Conservation (phyloP, 345 rosid species). For the Eutrema heterophyllum region DNA sequence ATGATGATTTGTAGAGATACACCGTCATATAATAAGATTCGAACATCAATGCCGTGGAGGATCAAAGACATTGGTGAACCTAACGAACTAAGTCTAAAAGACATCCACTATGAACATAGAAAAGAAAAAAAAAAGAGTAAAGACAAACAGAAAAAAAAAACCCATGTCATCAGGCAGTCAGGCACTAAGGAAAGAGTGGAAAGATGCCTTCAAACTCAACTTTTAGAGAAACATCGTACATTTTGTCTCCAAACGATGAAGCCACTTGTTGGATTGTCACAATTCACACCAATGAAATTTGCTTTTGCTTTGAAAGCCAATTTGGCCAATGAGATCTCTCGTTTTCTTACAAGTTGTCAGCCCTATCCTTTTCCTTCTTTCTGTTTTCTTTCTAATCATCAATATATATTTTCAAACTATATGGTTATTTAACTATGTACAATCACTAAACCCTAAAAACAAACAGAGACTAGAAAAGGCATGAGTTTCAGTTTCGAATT, state of each 20-base stretch:
- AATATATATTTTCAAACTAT: neutral
- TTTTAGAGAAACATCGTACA: slow-evolving; percentile 30
- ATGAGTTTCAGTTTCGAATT: neutral
- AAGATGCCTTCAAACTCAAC: slow-evolving; percentile 12
- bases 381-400: neutral
- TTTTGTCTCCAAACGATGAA: slow-evolving; percentile 23
- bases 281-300: slow-evolving; percentile 12
- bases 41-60: neutral
- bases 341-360: neutral
- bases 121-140: neutral
- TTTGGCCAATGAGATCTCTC: slow-evolving; percentile 20
- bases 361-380: neutral
- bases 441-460: neutral
- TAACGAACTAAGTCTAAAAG: neutral
- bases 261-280: slow-evolving; percentile 32
- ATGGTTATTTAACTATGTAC: neutral
- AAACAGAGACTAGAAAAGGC: neutral
- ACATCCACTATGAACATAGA: neutral
- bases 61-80: slow-evolving; percentile 6
- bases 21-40: neutral
- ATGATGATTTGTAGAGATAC: neutral
- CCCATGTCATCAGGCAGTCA: slow-evolving; percentile 21
- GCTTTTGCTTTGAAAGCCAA: slow-evolving; percentile 10
- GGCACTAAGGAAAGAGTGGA: slow-evolving; percentile 20
- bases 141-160: neutral